These are phyloP conservation scores for Clarireedia sp. DNA, from an alignment of 2,329 filamentous ascomycete genomes.

Conservation along the genomic window DNA sequence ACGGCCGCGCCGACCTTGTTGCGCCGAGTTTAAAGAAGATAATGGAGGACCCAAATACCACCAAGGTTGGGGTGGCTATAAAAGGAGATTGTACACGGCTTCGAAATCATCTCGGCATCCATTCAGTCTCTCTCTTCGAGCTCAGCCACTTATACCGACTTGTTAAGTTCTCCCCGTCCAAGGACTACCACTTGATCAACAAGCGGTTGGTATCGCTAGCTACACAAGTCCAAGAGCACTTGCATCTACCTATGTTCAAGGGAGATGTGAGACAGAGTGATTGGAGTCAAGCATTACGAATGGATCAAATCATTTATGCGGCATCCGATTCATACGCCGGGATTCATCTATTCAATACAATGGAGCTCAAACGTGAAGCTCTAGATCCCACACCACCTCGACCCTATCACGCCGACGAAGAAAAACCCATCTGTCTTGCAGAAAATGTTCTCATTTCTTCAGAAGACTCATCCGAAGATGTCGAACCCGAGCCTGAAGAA, in stretches of 20 bases:
- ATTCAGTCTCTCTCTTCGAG: constrained; percentile 64
- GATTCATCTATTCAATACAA: constrained; percentile 60
- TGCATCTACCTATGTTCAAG: constrained; percentile 71
- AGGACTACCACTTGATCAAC: constrained; percentile 51
- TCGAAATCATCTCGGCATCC: constrained; percentile 54
- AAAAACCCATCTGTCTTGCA: constrained; percentile 52
- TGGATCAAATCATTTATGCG: constrained; percentile 63
- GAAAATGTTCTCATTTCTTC: constrained; percentile 33
- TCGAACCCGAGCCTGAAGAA: constrained; percentile 12
- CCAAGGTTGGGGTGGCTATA: constrained; percentile 72
- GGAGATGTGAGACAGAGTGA: constrained; percentile 63
- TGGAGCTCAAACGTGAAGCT: constrained; percentile 60
- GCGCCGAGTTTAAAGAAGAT: constrained; percentile 62
- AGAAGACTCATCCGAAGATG: constrained; percentile 25
- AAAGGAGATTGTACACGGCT: constrained; percentile 63
- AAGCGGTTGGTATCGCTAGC: constrained; percentile 59
- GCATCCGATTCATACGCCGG: constrained; percentile 80
- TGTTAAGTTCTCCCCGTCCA: constrained; percentile 53
- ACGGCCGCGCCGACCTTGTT: constrained; percentile 47
- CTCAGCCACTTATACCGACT: constrained; percentile 75
- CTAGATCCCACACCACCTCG: constrained; percentile 64
- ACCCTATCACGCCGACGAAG: constrained; percentile 60
- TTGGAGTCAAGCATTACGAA: constrained; percentile 58
- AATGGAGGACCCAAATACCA: constrained; percentile 60
- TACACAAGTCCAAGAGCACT: constrained; percentile 59